Evolutionary conservation across 2,329 filamentous ascomycete genomes (phyloP).

Genomic region (Fusarium subtropicale): DNA sequence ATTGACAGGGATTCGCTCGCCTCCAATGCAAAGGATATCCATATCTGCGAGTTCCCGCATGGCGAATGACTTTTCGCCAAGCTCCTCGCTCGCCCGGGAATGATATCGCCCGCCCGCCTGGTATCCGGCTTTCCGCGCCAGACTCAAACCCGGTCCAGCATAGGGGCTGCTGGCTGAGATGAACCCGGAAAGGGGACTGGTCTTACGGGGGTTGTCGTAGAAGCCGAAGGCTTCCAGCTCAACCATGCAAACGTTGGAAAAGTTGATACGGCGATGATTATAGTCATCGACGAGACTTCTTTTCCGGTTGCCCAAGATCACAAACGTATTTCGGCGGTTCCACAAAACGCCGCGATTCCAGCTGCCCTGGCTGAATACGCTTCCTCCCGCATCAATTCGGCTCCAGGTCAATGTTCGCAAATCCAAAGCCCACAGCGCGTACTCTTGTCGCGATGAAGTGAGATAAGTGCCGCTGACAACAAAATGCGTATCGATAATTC

Average conservation of each 20-base stretch:
- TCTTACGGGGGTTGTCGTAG: conserved; percentile 92
- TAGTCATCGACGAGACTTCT: conserved; percentile 96
- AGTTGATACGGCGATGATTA: conserved; percentile 97
- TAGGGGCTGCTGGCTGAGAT: conserved; percentile 82
- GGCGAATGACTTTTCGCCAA: conserved; percentile 82
- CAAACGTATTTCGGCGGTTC: conserved; percentile 93
- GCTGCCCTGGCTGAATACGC: conserved; percentile 94
- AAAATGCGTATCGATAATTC: conserved; percentile 94
- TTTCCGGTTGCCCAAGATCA: conserved; percentile 93
- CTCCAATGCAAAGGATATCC: conserved; percentile 93
- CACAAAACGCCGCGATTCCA: conserved; percentile 97
- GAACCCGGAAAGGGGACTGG: conserved; percentile 82
- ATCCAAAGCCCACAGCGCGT: conserved; percentile 95
- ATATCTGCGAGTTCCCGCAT: conserved; percentile 93
- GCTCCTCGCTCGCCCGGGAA: conserved; percentile 81
- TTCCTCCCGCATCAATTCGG: conserved; percentile 93
- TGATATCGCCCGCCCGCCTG: conserved; percentile 82
- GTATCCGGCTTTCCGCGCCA: conserved; percentile 69
- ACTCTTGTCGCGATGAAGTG: conserved; percentile 97
- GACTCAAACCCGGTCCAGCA: conserved; percentile 66
- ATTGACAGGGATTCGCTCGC: conserved; percentile 92
- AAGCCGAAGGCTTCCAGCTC: conserved; percentile 97
- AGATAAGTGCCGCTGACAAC: conserved; percentile 97
- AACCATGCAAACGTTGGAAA: conserved; percentile 95
- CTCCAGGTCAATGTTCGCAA: conserved; percentile 91